Evolutionary conservation across 148 eudicot genomes (phyloP), one percentile per base, ranked within the genome.

Genomic region (Vaccinium macrocarpon): DNA sequence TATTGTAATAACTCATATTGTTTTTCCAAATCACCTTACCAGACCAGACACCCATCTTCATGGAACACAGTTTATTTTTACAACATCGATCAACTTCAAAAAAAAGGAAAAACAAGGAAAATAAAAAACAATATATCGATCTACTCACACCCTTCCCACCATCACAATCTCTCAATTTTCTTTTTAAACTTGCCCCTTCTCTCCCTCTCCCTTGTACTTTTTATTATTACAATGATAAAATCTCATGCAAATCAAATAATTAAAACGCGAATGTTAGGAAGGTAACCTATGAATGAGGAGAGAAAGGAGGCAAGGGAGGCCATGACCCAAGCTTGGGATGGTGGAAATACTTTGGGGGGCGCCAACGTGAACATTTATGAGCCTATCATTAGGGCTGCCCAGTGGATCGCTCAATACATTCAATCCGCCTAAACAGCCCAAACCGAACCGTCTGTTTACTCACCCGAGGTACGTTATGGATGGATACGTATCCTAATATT

Each of bases 301-400:
- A 32, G 62, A 19, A 57, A 72, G 83, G 83, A 79, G 86, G 50
- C 11, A 71, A 32, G 21, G 86, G 83, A 70, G 83, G 84, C 80
- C 55, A 81, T 27, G 52, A 21, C 48, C 73, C 81, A 13, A 85
- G 18, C 53, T 23, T 73, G 78, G 84, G 87, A 49, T 81, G 84
- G 38, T 73, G 84, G n/a, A 48, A 74, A 66, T 71, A 10, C 79
- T 71, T 80, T 49, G 80, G 80, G 19, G 87, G 87, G n/a, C n/a
- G n/a, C n/a, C n/a, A n/a, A n/a, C n/a, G n/a, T n/a, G n/a, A n/a
- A n/a, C n/a, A n/a, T n/a, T n/a, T n/a, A n/a, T n/a, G n/a, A n/a
- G n/a, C n/a, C n/a, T n/a, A n/a, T n/a, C n/a, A n/a, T n/a, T n/a
- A n/a, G n/a, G n/a, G n/a, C n/a, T n/a, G n/a, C n/a, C n/a, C n/a